Evolutionary conservation across 2,329 filamentous ascomycete species (phyloP), one percentile per base, ranked within the genome.

Genomic region (Microsporum audouinii): DNA sequence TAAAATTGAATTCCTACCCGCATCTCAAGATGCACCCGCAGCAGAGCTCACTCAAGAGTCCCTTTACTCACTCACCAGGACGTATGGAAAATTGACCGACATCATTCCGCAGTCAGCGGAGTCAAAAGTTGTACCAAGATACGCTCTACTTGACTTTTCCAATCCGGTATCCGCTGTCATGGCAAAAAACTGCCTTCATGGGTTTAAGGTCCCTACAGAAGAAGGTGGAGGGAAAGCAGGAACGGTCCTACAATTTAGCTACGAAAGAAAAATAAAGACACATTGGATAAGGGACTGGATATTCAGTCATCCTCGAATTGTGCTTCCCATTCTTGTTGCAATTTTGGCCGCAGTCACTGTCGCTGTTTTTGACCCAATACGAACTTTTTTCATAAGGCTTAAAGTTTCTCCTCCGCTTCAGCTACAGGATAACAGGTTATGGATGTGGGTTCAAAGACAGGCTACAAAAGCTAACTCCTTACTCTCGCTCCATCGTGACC

Each of bases 171-270:
- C 88, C 68, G 87, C 91, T 5, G 87, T 95, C 60, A 90, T 94
- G 84, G 91, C 91, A 0, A 87, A 89, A 67, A 96, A 95, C 68
- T 97, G 92, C 69, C 81, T 96, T 76, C 94, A 99, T 71, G 91
- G 92, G 0, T 88, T 88, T 63, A 78, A 86, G 2, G 83, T 96
- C 0, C 72, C 79, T 0, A 86, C 90, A 67, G 73, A 83, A 29
- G 76, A 82, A 45, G 89, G 88, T 3, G 89, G 89, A 49, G 90
- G 89, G 2, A 88, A 87, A 67, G 77, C 77, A 29, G 88, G 89
- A 1, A 96, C 91, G 0, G 79, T 85, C 6, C 78, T 99, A 62
- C 86, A 90, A 43, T 79, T 97, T 58, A 89, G 87, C 1, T 97
- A 96, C 68, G 88, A 96, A 71, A 83, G 85, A 66, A 88, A 85